These are phyloP conservation scores for Punctularia strigosozonata DNA, from an alignment of 768 basidiomycete genomes.

Conservation along the genomic window DNA sequence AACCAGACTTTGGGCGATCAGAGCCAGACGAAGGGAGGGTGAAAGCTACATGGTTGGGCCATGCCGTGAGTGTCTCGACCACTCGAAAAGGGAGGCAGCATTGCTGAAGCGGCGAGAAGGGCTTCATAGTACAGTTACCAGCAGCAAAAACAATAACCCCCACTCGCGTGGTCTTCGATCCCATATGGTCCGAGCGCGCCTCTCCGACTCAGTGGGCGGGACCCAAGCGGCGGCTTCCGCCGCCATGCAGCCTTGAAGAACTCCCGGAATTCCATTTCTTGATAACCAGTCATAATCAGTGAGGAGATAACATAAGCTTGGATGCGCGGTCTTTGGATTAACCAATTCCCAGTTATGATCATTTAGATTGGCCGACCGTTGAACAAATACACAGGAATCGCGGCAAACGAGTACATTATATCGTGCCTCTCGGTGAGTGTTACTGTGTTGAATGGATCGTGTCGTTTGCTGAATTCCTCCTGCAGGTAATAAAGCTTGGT, in stretches of 20 bases:
- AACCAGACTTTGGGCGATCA: not conserved
- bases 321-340: not conserved
- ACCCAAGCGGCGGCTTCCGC: conserved; percentile 17
- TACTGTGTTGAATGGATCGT: not conserved
- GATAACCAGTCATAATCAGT: conserved; percentile 33
- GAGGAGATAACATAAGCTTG: conserved; percentile 6
- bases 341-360: conserved; percentile 23
- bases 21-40: not conserved
- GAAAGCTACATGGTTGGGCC: not conserved
- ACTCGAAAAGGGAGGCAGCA: not conserved
- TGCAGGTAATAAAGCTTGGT: conserved; percentile 18
- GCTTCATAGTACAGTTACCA: not conserved
- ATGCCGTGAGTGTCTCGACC: not conserved
- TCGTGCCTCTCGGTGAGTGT: conserved; percentile 26
- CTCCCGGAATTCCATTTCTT: conserved; percentile 28
- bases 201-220: conserved; percentile 19
- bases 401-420: conserved; percentile 14
- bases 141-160: not conserved
- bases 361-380: conserved; percentile 27
- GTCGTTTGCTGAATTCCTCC: not conserved
- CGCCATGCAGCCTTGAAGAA: conserved; percentile 25
- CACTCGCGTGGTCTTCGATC: not conserved
- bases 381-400: conserved; percentile 12
- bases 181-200: conserved; percentile 18
- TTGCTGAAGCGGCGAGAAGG: not conserved